Conservation (phyloP, 78 protist genomes). For the Dictyostelium purpureum region DNA sequence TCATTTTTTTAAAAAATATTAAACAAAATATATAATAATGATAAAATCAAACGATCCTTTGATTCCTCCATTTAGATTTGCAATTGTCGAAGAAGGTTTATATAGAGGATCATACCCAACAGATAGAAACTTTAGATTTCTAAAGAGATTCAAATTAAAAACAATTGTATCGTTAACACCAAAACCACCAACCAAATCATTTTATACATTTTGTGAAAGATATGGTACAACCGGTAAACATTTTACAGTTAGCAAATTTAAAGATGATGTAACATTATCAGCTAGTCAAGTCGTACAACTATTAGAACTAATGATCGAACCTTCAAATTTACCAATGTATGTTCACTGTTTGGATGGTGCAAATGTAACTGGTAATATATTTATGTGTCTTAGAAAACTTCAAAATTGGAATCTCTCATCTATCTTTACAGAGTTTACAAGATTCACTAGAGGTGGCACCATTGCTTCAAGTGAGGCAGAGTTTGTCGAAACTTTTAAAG, state of each 20-base stretch:
- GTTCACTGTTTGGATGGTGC: slow-evolving; percentile 83
- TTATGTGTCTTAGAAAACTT: slow-evolving; percentile 76
- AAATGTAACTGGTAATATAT: slow-evolving; percentile 72
- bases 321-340: slow-evolving; percentile 66
- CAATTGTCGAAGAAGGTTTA: slow-evolving; percentile 74
- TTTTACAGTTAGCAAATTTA: slow-evolving; percentile 73
- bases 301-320: slow-evolving; percentile 75
- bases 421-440: slow-evolving; percentile 75
- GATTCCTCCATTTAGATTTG: slow-evolving; percentile 78
- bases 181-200: slow-evolving; percentile 61
- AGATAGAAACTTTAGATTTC: slow-evolving; percentile 74
- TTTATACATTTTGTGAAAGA: slow-evolving; percentile 65
- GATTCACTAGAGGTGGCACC: slow-evolving; percentile 75
- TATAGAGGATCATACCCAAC: slow-evolving; percentile 81
- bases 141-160: slow-evolving; percentile 76
- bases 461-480: slow-evolving; percentile 60
- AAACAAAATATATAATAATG: neutral
- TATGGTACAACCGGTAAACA: slow-evolving; percentile 29
- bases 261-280: slow-evolving; percentile 72
- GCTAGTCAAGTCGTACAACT: slow-evolving; percentile 70
- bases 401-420: slow-evolving; percentile 82
- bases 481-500: slow-evolving; percentile 80
- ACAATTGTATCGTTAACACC: slow-evolving; percentile 80
- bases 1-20: neutral
- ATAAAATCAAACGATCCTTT: slow-evolving; percentile 22